phyloP scores from a whole-genome alignment of 371 early-diverging fungal genomes.

The Agmasoma carcini region DNA sequence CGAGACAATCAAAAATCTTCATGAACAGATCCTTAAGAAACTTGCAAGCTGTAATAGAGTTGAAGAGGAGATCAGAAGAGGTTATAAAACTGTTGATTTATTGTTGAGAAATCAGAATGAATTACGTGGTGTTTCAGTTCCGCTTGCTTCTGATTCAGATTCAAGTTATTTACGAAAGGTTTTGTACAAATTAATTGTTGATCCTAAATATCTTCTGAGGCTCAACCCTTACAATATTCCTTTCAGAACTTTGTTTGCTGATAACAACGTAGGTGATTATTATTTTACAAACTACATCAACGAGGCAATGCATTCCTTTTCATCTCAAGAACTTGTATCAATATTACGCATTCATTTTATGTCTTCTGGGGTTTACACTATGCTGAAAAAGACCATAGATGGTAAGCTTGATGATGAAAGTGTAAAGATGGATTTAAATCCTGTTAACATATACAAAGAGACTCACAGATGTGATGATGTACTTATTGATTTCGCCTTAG shows the following conservation, averaged over 20 bases:
- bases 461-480: not conserved
- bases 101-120: conserved; percentile 82
- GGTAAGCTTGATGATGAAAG: conserved; percentile 4
- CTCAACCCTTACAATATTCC: conserved; percentile 57
- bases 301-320: not conserved
- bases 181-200: conserved; percentile 80
- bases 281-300: conserved; percentile 11
- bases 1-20: conserved; percentile 43
- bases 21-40: conserved; percentile 57
- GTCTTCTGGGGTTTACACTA: conserved; percentile 4
- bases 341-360: conserved; percentile 23
- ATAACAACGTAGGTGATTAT: conserved; percentile 7
- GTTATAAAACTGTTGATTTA: conserved; percentile 83
- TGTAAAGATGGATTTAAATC: conserved; percentile 20
- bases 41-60: conserved; percentile 66
- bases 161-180: conserved; percentile 66
- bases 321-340: conserved; percentile 2
- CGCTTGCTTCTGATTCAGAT: conserved; percentile 53
- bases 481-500: conserved; percentile 28
- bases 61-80: conserved; percentile 64
- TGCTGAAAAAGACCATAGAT: not conserved
- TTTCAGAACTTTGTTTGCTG: conserved; percentile 8
- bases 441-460: conserved; percentile 21
- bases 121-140: conserved; percentile 61
- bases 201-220: conserved; percentile 70